Base-by-base conservation (phyloP, 164 flowering plant genomes). In the Buxus sempervirens region DNA sequence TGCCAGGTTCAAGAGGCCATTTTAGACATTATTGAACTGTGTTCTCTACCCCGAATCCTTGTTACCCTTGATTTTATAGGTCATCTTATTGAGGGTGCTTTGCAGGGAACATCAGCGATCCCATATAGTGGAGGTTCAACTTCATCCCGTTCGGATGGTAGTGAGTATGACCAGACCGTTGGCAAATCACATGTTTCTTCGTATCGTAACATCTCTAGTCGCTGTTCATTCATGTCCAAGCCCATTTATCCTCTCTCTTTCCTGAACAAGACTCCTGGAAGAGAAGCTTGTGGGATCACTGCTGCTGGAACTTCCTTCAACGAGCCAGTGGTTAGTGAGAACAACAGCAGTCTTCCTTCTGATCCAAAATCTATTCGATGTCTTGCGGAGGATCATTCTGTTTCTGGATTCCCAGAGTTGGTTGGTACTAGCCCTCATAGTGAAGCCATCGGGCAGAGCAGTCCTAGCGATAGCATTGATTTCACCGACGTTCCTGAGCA, bases 131-230 rank as follows among this genome's bases (percentile, higher is more conserved):
- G 73, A 19, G 86, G 83, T 12, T 89, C 96, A 2, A 78, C 81
- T 64, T 87, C 96, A 57, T 88, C 96, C 64, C 82, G 60, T 51
- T 93, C 98, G 54, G 97, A 88, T 77, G 82, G 86, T 67, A 88
- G 96, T 64, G 97, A 89, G 45, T 86, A 72, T 66, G 98, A 93
- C 62, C 73, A 93, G 62, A 72, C 78, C 38, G 60, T 75, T 19
- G 72, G 61, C 24, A 89, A 77, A 78, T 62, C 81, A 36, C 76
- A 75, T 62, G 28, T 60, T 48, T 60, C 86, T 60, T 73, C 87
- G 21, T 86, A 85, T 54, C 83, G 81, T 53, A 84, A 77, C 75
- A 76, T 82, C 65, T 70, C 95, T 21, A 82, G 75, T 61, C 88
- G 88, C 36, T 81, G 88, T 56, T 89, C 84, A 64, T 90, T 89